These are phyloP conservation scores for Fusarium nodosum DNA, from an alignment of 2,329 filamentous ascomycete genomes.

Conservation along the genomic window DNA sequence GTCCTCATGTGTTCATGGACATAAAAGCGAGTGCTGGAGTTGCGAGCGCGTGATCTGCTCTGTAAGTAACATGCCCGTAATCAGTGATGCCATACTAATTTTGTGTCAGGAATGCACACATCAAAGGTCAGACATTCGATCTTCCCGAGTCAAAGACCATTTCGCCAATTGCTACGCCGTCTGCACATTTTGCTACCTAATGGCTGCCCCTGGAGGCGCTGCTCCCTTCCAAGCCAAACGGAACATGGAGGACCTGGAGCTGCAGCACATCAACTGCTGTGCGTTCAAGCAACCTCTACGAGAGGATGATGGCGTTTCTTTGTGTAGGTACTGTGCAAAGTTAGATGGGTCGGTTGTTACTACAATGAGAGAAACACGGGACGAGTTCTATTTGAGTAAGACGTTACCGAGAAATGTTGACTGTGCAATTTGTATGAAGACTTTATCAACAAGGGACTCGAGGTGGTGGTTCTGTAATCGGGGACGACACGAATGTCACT, in stretches of 20 bases:
- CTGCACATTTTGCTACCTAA: constrained; percentile 14
- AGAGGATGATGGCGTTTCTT: not conserved
- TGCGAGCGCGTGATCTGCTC: constrained; percentile 31
- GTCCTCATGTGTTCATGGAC: not conserved
- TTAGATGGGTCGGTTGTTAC: not conserved
- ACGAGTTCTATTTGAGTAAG: constrained; percentile 10
- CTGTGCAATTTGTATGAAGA: constrained; percentile 17
- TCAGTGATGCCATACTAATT: not conserved
- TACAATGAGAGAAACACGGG: constrained; percentile 8
- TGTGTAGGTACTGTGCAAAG: constrained; percentile 7
- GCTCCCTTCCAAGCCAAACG: constrained; percentile 26
- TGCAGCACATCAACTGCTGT: constrained; percentile 26
- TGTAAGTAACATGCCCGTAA: not conserved
- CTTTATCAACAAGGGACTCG: constrained; percentile 1
- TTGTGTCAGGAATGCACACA: not conserved
- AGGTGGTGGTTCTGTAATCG: constrained; percentile 32
- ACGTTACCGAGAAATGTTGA: constrained; percentile 12
- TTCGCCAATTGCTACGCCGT: constrained; percentile 29
- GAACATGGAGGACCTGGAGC: constrained; percentile 27
- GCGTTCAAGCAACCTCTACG: not conserved
- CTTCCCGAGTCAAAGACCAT: constrained; percentile 17
- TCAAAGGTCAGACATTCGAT: not conserved
- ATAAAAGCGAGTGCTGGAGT: constrained; percentile 30
- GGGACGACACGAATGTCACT: constrained; percentile 32
- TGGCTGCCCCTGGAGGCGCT: not conserved